Evolutionary conservation across 169 alveolate genomes (phyloP).

Genomic region (Plasmodium gallinaceum): DNA sequence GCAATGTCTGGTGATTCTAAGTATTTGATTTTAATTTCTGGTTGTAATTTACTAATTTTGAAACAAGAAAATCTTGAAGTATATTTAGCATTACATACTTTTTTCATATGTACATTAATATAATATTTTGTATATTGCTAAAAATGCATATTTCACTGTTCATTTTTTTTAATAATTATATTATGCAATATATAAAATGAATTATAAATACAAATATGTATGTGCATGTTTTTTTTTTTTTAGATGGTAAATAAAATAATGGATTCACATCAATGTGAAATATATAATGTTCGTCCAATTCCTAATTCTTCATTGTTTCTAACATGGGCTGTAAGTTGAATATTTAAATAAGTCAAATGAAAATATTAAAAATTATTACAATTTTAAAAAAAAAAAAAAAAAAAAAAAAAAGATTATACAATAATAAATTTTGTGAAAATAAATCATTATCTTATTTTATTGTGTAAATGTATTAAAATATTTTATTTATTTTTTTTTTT

Average conservation of each 20-base stretch:
- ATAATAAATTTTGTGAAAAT: too few relatives aligned
- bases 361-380: background rate
- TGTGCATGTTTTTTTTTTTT: background rate
- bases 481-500: background rate
- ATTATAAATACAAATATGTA: background rate
- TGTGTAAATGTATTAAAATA: too few relatives aligned
- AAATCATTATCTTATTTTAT: too few relatives aligned
- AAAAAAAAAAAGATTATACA: background rate
- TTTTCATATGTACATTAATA: background rate
- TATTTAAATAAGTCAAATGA: background rate
- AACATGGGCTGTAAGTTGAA: slow-evolving; percentile 58
- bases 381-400: background rate
- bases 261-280: slow-evolving; percentile 21
- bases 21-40: slow-evolving; percentile 21
- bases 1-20: slow-evolving; percentile 45
- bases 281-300: slow-evolving; percentile 23
- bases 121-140: background rate
- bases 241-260: slow-evolving; percentile 47
- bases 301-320: slow-evolving; percentile 27
- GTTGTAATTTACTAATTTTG: slow-evolving; percentile 29
- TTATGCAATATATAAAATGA: background rate
- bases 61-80: slow-evolving; percentile 37
- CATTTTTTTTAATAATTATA: background rate
- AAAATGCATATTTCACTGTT: background rate
- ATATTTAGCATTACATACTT: background rate